phyloP scores from a whole-genome alignment of 1,284 basidiomycete species.

The Ganoderma leucocontextum region DNA sequence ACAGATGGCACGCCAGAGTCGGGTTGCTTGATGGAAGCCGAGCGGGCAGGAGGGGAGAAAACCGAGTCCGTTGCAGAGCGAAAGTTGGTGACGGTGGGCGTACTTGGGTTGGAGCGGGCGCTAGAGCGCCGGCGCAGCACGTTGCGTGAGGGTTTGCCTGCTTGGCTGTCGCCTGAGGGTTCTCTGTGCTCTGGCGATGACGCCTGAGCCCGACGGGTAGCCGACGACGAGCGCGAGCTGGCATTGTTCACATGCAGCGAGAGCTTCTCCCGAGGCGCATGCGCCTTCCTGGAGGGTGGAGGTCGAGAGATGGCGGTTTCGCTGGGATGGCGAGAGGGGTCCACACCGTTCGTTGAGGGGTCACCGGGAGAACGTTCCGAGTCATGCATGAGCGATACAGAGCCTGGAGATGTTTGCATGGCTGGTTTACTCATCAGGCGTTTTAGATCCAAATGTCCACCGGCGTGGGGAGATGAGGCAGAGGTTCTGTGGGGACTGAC shows the following conservation, averaged over 20 bases:
- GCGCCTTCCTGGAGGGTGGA: constrained; percentile 19
- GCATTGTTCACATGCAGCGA: constrained; percentile 24
- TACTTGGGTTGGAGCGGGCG: constrained; percentile 40
- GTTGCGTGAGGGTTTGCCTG: constrained; percentile 43
- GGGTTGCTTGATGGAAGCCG: constrained; percentile 14
- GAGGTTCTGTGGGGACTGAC: constrained; percentile 38
- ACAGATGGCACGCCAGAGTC: constrained; percentile 4
- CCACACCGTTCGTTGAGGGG: constrained; percentile 22
- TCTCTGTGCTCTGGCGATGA: constrained; percentile 26
- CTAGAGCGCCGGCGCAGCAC: constrained; percentile 56
- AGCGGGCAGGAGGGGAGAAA: constrained; percentile 13
- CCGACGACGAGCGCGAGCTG: constrained; percentile 16
- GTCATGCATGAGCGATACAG: constrained; percentile 45
- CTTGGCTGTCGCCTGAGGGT: constrained; percentile 19
- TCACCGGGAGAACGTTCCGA: constrained; percentile 34
- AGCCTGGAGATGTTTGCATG: constrained; percentile 38
- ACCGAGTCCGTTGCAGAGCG: constrained; percentile 19
- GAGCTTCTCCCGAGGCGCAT: constrained; percentile 24
- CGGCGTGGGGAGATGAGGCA: constrained; percentile 36
- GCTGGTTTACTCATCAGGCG: constrained; percentile 51
- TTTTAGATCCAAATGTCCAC: constrained; percentile 47
- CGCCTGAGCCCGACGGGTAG: constrained; percentile 11
- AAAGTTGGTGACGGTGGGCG: constrained; percentile 32
- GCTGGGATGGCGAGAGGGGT: constrained; percentile 24
- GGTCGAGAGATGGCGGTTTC: constrained; percentile 13